Percentiles rank a stretch among this genome's conserved stretches.
Evolutionary conservation across 2,329 filamentous ascomycete species (phyloP).

Genomic region (Myriosclerotinia curreyana): DNA sequence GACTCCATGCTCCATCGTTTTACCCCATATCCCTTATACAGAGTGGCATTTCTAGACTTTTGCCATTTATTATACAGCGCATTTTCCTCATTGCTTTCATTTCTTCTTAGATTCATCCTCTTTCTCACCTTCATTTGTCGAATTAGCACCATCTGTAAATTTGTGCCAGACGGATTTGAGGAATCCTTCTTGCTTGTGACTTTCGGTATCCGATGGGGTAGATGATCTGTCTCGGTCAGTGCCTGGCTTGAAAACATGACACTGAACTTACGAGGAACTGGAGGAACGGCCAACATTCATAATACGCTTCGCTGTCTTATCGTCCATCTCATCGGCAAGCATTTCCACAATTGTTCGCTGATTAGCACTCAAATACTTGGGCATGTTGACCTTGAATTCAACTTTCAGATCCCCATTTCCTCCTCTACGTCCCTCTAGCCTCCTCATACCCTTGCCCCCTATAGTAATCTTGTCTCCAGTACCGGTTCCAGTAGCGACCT

Average conservation of each 20-base stretch:
- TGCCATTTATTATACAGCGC: slow-evolving; percentile 18
- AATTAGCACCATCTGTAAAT: slow-evolving; percentile 60
- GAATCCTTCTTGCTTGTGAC: slow-evolving; percentile 82
- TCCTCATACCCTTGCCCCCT: slow-evolving; percentile 90
- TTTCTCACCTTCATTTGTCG: slow-evolving; percentile 20
- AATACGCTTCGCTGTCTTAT: slow-evolving; percentile 84
- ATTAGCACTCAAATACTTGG: slow-evolving; percentile 87
- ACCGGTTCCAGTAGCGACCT: slow-evolving; percentile 84
- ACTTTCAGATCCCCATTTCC: slow-evolving; percentile 80
- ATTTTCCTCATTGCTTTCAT: slow-evolving; percentile 5
- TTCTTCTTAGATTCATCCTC: slow-evolving; percentile 23
- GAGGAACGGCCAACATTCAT: slow-evolving; percentile 70
- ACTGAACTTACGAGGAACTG: slow-evolving; percentile 49
- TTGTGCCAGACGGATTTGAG: slow-evolving; percentile 92
- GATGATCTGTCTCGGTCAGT: slow-evolving; percentile 24
- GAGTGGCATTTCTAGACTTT: slow-evolving; percentile 2
- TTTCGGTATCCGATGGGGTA: slow-evolving; percentile 34
- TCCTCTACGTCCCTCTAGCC: slow-evolving; percentile 64
- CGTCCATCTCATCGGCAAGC: slow-evolving; percentile 92
- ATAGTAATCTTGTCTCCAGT: slow-evolving; percentile 91
- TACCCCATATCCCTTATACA: slow-evolving; percentile 16
- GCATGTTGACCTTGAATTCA: slow-evolving; percentile 93
- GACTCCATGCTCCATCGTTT: slow-evolving; percentile 15
- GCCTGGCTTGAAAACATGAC: slow-evolving; percentile 20
- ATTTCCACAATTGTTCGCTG: slow-evolving; percentile 93